These are phyloP conservation scores for Blastocystis sp. DNA, from an alignment of 352 stramenopile species.

Conservation along the genomic window DNA sequence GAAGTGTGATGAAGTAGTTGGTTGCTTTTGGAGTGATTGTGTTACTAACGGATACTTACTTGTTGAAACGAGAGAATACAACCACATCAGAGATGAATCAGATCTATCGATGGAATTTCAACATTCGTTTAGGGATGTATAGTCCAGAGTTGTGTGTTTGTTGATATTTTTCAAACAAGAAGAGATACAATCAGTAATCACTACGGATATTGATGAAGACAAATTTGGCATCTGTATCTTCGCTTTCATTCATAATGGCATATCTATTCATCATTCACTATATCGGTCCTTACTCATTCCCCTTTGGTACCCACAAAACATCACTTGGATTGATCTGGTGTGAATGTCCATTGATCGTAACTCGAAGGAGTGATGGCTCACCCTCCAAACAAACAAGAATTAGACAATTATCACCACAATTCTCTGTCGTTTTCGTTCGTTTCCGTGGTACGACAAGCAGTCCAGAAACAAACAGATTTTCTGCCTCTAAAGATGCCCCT, in stretches of 20 bases:
- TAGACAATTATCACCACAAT: conserved; percentile 41
- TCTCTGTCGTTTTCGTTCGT: background rate
- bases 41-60: background rate
- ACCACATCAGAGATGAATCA: conserved; percentile 45
- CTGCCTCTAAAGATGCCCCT: conserved; percentile 37
- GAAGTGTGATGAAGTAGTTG: background rate
- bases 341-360: background rate
- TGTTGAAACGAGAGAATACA: conserved; percentile 3
- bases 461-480: conserved; percentile 44
- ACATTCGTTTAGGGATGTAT: conserved; percentile 48
- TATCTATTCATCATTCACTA: background rate
- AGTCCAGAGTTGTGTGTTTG: conserved; percentile 20
- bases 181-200: conserved; percentile 15
- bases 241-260: background rate
- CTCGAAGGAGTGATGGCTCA: background rate
- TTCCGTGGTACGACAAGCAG: background rate
- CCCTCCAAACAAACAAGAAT: background rate
- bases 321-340: background rate
- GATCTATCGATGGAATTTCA: conserved; percentile 60
- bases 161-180: background rate
- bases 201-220: conserved; percentile 39
- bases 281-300: background rate
- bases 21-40: background rate
- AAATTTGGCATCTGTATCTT: background rate
- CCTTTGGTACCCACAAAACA: conserved; percentile 43